Conservation (phyloP, 768 basidiomycete genomes). For the Dendrothele bispora region DNA sequence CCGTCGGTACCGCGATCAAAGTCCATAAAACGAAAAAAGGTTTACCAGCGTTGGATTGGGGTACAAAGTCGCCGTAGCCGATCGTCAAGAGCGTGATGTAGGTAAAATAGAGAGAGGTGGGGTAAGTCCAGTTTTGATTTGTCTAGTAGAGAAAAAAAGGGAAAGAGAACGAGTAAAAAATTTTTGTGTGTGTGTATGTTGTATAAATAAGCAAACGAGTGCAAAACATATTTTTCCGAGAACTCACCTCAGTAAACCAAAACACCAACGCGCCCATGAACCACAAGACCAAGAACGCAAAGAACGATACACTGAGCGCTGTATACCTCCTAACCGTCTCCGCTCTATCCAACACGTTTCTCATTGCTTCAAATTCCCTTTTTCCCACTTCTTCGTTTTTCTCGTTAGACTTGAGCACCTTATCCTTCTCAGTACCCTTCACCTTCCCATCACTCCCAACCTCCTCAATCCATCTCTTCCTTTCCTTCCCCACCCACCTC, state of each 20-base stretch:
- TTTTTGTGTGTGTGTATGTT: background rate
- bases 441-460: background rate
- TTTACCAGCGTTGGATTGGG: conserved; percentile 32
- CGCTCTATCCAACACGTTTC: conserved; percentile 26
- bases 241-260: conserved; percentile 30
- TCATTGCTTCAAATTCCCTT: conserved; percentile 40
- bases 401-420: background rate
- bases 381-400: conserved; percentile 15
- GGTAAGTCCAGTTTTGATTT: conserved; percentile 34
- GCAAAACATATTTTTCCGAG: background rate
- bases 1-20: conserved; percentile 37
- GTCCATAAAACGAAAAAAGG: conserved; percentile 46
- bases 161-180: background rate
- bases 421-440: background rate
- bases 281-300: conserved; percentile 30
- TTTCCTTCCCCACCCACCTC: conserved; percentile 31
- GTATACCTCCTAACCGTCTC: conserved; percentile 26
- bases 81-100: conserved; percentile 41
- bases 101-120: conserved; percentile 37
- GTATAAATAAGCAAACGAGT: background rate
- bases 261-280: conserved; percentile 37
- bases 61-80: conserved; percentile 41
- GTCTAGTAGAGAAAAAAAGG: conserved; percentile 12
- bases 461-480: conserved; percentile 22
- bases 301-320: conserved; percentile 25